A percentile compares a stretch with the other conserved stretches of the same genome.
Conservation (phyloP, 2,329 filamentous ascomycete species). For the Colletotrichum cordylinicola region DNA sequence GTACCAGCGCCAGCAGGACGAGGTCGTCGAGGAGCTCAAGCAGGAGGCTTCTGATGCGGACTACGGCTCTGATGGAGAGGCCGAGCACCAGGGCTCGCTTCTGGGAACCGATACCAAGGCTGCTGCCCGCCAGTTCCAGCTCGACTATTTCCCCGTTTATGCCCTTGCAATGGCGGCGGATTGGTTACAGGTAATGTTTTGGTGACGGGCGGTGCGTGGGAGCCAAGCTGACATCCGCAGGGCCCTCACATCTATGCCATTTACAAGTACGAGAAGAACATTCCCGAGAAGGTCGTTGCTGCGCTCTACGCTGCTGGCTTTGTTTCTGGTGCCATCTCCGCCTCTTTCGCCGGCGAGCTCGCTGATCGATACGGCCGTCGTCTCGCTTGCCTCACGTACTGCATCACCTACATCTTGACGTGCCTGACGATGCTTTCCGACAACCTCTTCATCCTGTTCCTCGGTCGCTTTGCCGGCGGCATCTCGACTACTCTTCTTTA, state of each 20-base stretch:
- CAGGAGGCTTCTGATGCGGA: slow-evolving; percentile 12
- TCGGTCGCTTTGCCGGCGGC: slow-evolving; percentile 61
- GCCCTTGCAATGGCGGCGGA: slow-evolving; percentile 36
- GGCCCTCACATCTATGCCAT: slow-evolving; percentile 57
- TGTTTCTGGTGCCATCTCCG: slow-evolving; percentile 52
- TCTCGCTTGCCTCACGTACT: slow-evolving; percentile 58
- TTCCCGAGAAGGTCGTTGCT: slow-evolving; percentile 50
- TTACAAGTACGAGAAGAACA: slow-evolving; percentile 55
- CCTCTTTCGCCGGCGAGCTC: slow-evolving; percentile 41
- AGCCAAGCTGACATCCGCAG: slow-evolving; percentile 25
- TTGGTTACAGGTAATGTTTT: slow-evolving; percentile 34
- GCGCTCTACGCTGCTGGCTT: slow-evolving; percentile 53
- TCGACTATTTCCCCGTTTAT: slow-evolving; percentile 31
- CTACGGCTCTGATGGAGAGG: not conserved
- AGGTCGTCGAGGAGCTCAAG: slow-evolving; percentile 4
- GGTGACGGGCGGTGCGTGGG: not conserved
- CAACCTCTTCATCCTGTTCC: slow-evolving; percentile 49
- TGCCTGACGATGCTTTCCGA: slow-evolving; percentile 57
- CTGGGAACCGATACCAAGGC: not conserved
- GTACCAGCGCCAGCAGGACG: slow-evolving; percentile 19
- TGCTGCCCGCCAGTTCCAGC: slow-evolving; percentile 24
- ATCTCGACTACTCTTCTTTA: slow-evolving; percentile 63
- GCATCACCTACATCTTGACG: slow-evolving; percentile 54
- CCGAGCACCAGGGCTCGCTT: slow-evolving; percentile 17
- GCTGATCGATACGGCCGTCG: slow-evolving; percentile 54